Base-by-base conservation (phyloP, 1,284 basidiomycete species). In the Naganishia albida region DNA sequence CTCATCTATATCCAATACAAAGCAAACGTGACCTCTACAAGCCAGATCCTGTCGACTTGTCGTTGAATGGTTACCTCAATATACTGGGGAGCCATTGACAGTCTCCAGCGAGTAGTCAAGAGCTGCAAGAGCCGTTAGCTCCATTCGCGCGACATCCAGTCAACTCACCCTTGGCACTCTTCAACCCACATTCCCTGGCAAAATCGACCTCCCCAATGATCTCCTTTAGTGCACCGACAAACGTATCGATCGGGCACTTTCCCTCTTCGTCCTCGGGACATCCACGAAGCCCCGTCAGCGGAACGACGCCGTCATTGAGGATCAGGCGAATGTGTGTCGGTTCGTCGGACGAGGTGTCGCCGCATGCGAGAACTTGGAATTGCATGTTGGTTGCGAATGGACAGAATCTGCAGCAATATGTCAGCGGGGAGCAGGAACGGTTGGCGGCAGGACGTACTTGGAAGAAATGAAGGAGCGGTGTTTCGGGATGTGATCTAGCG, bases 401-500 rank as follows among this genome's bases (percentile, higher is more conserved):
- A 54, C 71, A 72, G 64, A 77, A 73, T 44, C 75, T 77, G 63
- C 1, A 40, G 10, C 34, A 52, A 34, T 43, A 12, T 50, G 48
- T 46, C 12, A 53, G 46, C 25, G 15, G 13, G 34, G 50, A 8
- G 18, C 40, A 15, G n/a, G 38, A 57, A 28, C 20, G 16, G 7
- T 20, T 10, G 15, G n/a, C 8, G 25, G n/a, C 13, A 50, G 34
- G 1, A 67, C 74, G 55, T 49, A 76, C 75, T 78, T 76, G 26
- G 77, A 77, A 0, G 77, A 70, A 23, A 75, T 69, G 67, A 78
- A 80, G 0, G 76, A 74, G 68, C 83, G 82, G 63, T 85, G 75
- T 49, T 80, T 76, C 0, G 85, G 85, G 38, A 92, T 91, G 73
- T 87, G 87, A 64, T 86, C 86, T 10, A 84, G 82, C 0, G 90